Conservation (phyloP, 2,329 filamentous ascomycete species). For the Talaromyces sp. region DNA sequence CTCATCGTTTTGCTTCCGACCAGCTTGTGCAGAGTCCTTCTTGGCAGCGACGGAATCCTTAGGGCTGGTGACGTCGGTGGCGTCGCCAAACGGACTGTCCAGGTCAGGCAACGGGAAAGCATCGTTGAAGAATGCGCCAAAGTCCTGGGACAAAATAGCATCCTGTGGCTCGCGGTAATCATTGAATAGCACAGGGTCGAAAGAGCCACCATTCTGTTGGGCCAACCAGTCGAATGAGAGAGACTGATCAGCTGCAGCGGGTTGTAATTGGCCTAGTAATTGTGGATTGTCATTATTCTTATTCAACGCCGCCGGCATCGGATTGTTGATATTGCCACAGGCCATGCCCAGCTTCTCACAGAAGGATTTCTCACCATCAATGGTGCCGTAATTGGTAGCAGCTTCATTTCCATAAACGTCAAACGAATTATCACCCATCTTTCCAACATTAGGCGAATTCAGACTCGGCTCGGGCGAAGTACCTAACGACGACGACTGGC, state of each 20-base stretch:
- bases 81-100: conserved; percentile 71
- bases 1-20: conserved; percentile 64
- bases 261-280: conserved; percentile 25
- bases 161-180: conserved; percentile 90
- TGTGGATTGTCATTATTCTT: conserved; percentile 30
- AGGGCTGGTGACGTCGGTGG: conserved; percentile 35
- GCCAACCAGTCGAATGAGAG: conserved; percentile 63
- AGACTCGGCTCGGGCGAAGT: conserved; percentile 48
- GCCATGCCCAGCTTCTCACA: conserved; percentile 45
- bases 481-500: conserved; percentile 46
- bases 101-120: conserved; percentile 76
- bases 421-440: conserved; percentile 30
- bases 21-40: conserved; percentile 73
- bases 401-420: conserved; percentile 29
- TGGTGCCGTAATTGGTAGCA: conserved; percentile 24
- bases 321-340: conserved; percentile 46
- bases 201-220: conserved; percentile 77
- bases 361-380: conserved; percentile 45
- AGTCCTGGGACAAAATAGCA: conserved; percentile 67
- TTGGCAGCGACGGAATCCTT: conserved; percentile 42
- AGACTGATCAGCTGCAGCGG: conserved; percentile 17
- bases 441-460: conserved; percentile 40
- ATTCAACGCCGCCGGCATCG: conserved; percentile 39
- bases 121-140: conserved; percentile 72
- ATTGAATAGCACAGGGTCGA: conserved; percentile 87